A percentile compares a stretch with the other conserved stretches of the same genome.
These are phyloP conservation scores for Lipomyces starkeyi DNA, from an alignment of 805 yeast species.

Conservation along the genomic window DNA sequence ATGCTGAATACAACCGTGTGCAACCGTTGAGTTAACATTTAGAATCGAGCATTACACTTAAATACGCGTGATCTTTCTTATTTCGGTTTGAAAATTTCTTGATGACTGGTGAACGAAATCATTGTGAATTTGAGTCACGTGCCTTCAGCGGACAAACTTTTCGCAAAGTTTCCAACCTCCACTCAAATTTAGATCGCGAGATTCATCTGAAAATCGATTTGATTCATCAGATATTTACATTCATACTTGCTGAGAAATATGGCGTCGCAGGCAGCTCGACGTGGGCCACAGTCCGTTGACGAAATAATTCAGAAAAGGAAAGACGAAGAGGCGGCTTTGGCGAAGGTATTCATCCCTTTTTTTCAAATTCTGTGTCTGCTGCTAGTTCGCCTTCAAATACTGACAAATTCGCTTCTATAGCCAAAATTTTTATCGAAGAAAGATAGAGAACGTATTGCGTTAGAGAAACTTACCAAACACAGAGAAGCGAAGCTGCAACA, in stretches of 20 bases:
- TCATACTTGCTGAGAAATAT: background rate
- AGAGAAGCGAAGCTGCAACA: slow-evolving; percentile 4
- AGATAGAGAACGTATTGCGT: slow-evolving; percentile 51
- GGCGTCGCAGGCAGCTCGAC: slow-evolving; percentile 16
- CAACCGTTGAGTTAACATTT: background rate
- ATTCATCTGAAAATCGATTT: too few relatives aligned
- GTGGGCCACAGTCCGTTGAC: slow-evolving; percentile 44
- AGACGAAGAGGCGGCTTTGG: slow-evolving; percentile 32
- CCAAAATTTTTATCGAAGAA: slow-evolving; percentile 56
- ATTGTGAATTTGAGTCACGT: too few relatives aligned
- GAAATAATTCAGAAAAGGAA: slow-evolving; percentile 41
- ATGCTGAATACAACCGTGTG: background rate
- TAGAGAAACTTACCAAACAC: slow-evolving; percentile 37
- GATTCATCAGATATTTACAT: background rate
- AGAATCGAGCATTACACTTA: background rate
- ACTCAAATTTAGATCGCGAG: background rate
- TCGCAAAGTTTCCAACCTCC: too few relatives aligned
- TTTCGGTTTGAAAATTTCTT: background rate
- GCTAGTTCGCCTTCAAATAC: background rate
- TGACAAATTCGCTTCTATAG: slow-evolving; percentile 32
- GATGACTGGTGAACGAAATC: background rate
- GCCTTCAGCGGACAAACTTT: too few relatives aligned
- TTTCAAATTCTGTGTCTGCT: background rate
- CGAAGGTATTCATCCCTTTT: slow-evolving; percentile 21
- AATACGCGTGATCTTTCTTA: background rate